phyloP scores from a whole-genome alignment of 2,329 filamentous ascomycete species.

The Macrophomina pseudophaseolina region DNA sequence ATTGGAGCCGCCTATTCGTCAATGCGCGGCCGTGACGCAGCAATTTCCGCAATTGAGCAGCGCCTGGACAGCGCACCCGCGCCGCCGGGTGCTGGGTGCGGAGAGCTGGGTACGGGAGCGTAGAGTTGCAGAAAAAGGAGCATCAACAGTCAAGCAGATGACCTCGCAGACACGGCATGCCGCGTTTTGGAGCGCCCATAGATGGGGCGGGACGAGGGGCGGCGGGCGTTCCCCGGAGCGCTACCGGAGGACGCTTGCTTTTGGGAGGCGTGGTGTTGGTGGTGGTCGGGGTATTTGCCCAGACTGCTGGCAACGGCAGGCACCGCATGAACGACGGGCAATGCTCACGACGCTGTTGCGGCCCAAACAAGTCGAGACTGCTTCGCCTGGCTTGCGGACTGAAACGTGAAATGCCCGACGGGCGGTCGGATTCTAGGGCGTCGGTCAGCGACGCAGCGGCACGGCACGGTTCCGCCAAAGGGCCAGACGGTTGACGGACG shows the following conservation, averaged over 20 bases:
- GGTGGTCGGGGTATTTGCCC: not conserved
- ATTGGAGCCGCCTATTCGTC: constrained; percentile 15
- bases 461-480: constrained; percentile 13
- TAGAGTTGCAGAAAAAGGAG: constrained; percentile 14
- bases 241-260: constrained; percentile 12
- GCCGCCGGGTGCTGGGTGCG: constrained; percentile 17
- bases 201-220: constrained; percentile 4
- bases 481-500: not conserved
- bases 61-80: not conserved
- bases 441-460: constrained; percentile 12
- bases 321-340: not conserved
- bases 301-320: not conserved
- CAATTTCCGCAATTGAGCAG: constrained; percentile 22
- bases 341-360: constrained; percentile 1
- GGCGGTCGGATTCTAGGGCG: not conserved
- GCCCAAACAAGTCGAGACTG: constrained; percentile 13
- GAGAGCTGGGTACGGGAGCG: not conserved
- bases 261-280: constrained; percentile 9
- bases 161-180: constrained; percentile 9
- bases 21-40: constrained; percentile 1
- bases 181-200: not conserved
- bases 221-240: constrained; percentile 16
- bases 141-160: constrained; percentile 9
- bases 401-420: constrained; percentile 7
- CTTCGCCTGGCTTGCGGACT: constrained; percentile 15